A percentile compares a stretch with the other conserved stretches of the same genome.
Evolutionary conservation across 23 red algal species (phyloP).

Genomic region (Pyropia haitanensis): DNA sequence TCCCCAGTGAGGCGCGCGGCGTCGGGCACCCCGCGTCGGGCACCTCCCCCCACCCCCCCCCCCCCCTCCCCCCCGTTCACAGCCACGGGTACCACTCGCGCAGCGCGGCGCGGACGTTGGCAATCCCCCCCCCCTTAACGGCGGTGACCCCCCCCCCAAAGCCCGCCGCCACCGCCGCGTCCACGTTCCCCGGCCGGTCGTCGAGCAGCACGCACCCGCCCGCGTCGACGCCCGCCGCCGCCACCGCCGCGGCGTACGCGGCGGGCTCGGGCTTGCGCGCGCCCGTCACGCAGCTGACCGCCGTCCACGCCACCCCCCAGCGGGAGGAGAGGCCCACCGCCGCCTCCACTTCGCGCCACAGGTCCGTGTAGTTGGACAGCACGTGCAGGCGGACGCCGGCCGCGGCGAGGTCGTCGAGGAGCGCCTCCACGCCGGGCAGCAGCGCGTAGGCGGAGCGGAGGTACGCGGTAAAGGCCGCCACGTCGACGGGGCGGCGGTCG

Average conservation of each 20-base stretch:
- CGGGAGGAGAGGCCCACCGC: conserved; percentile 36
- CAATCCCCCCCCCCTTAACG: conserved; percentile 1
- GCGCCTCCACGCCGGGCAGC: conserved; percentile 45
- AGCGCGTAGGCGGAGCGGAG: conserved; percentile 48
- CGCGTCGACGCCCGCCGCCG: conserved; percentile 20
- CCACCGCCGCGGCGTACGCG: conserved; percentile 35
- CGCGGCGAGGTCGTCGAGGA: conserved; percentile 43
- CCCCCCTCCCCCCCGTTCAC: too few relatives aligned
- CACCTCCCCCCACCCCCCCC: too few relatives aligned
- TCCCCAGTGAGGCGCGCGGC: too few relatives aligned
- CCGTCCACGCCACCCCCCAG: conserved; percentile 61
- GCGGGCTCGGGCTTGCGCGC: conserved; percentile 63
- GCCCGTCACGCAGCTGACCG: conserved; percentile 74
- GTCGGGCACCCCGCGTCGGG: too few relatives aligned
- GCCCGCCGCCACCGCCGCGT: conserved; percentile 52
- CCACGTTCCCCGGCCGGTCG: conserved; percentile 63
- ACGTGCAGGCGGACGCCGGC: conserved; percentile 46
- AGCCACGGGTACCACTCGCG: neutral
- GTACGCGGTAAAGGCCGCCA: conserved; percentile 38
- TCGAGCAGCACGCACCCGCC: conserved; percentile 67
- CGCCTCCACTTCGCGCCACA: conserved; percentile 63
- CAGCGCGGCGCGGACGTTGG: neutral
- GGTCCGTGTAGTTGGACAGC: conserved; percentile 86
- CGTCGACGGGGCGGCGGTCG: conserved; percentile 26
- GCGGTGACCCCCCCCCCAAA: conserved; percentile 16